Evolutionary conservation across 805 yeast species (phyloP).

Genomic region (Yamadazyma sp.): DNA sequence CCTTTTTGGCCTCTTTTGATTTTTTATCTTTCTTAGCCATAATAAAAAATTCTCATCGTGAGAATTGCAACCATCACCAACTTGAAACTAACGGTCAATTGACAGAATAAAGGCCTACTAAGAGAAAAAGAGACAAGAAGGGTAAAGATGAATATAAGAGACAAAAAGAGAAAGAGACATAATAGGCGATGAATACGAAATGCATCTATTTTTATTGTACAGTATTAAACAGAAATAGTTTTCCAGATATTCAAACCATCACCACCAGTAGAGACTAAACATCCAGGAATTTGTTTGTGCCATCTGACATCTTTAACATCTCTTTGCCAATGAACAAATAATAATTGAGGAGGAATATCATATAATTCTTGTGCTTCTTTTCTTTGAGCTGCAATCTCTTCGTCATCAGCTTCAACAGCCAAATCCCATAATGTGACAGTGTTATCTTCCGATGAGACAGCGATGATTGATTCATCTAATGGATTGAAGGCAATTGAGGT

Average conservation of each 20-base stretch:
- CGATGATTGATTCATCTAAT: constrained; percentile 89
- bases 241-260: constrained; percentile 96
- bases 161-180: no score
- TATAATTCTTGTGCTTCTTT: constrained; percentile 74
- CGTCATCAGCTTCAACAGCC: constrained; percentile 98
- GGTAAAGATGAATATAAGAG: no score
- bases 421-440: constrained; percentile 98
- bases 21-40: constrained; percentile 91
- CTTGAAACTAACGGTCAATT: neutral
- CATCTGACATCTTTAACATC: constrained; percentile 98
- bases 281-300: constrained; percentile 97
- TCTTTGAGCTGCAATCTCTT: constrained; percentile 85
- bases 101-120: no score
- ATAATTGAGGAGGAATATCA: constrained; percentile 90
- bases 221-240: constrained; percentile 78
- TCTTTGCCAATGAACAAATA: constrained; percentile 97
- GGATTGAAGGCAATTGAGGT: constrained; percentile 96
- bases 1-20: constrained; percentile 88
- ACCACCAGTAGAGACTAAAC: constrained; percentile 89
- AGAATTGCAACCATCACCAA: constrained; percentile 2
- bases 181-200: neutral
- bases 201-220: constrained; percentile 4
- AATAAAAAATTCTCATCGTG: neutral
- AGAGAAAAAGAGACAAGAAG: no score
- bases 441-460: constrained; percentile 94